Conservation (phyloP, 2,329 filamentous ascomycete species). For the Phaeosphaeria sp. region DNA sequence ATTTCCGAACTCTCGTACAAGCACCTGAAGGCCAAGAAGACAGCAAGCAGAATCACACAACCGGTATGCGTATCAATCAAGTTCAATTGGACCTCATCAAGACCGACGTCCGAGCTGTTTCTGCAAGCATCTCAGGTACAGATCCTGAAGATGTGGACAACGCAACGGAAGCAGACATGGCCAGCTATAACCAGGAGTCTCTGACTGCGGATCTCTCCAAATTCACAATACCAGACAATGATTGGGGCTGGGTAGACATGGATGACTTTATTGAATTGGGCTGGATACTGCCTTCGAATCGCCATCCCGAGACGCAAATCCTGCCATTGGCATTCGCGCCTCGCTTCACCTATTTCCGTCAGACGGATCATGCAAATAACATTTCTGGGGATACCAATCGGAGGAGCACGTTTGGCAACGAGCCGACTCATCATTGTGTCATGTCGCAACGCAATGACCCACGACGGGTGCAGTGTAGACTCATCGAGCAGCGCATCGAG, state of each 20-base stretch:
- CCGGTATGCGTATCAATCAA: conserved; percentile 93
- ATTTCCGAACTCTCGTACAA: conserved; percentile 82
- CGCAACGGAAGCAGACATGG: conserved; percentile 67
- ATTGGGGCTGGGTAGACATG: conserved; percentile 98
- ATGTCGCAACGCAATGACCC: conserved; percentile 81
- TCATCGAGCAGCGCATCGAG: conserved; percentile 81
- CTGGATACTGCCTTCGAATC: conserved; percentile 90
- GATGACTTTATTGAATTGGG: conserved; percentile 98
- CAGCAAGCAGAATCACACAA: conserved; percentile 80
- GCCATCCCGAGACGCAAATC: conserved; percentile 92
- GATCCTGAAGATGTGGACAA: conserved; percentile 75
- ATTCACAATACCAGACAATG: conserved; percentile 94
- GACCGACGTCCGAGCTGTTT: conserved; percentile 91
- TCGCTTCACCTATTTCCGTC: conserved; percentile 95
- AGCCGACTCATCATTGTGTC: conserved; percentile 92
- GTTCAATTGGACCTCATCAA: conserved; percentile 91
- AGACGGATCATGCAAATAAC: conserved; percentile 87
- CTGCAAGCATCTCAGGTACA: conserved; percentile 84
- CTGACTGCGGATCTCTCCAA: conserved; percentile 71
- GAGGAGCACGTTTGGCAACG: conserved; percentile 88
- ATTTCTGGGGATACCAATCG: conserved; percentile 81
- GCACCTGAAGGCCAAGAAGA: conserved; percentile 61
- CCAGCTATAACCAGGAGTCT: conserved; percentile 60
- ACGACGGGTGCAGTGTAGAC: conserved; percentile 81
- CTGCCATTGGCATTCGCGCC: conserved; percentile 90